Conservation (phyloP, 2,329 filamentous ascomycete species). For the Aureobasidium sp. region DNA sequence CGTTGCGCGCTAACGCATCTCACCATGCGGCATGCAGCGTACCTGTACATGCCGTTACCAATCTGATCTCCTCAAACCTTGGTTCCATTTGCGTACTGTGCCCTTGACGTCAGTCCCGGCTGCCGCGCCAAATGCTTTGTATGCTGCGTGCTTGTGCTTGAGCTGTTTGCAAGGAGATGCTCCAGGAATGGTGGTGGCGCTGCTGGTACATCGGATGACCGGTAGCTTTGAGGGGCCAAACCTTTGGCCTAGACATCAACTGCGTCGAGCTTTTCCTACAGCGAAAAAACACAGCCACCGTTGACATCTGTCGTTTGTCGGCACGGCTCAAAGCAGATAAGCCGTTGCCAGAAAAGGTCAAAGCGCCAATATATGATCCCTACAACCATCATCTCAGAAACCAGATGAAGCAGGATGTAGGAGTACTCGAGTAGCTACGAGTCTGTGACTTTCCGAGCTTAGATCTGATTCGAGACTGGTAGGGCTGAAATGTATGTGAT, state of each 20-base stretch:
- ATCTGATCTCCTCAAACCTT: neutral
- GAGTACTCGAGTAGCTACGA: no score
- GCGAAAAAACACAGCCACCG: neutral
- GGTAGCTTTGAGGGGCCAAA: neutral
- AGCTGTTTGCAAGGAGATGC: neutral
- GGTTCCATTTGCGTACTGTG: neutral
- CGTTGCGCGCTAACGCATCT: conserved; percentile 1
- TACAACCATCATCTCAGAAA: neutral
- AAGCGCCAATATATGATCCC: neutral
- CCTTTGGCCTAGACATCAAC: neutral
- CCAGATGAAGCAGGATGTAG: neutral
- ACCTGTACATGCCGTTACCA: neutral
- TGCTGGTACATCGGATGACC: neutral
- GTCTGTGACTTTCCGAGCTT: no score
- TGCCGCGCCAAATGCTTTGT: neutral
- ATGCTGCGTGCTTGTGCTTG: neutral
- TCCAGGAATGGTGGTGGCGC: neutral
- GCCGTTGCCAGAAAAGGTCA: neutral
- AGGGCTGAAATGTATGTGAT: neutral
- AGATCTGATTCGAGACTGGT: neutral
- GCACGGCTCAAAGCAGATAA: neutral
- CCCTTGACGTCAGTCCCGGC: neutral
- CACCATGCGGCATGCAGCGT: neutral
- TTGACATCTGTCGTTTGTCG: neutral
- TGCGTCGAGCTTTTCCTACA: neutral